These are phyloP conservation scores for Penicillium sp. DNA, from an alignment of 2,329 filamentous ascomycete genomes.

Conservation along the genomic window DNA sequence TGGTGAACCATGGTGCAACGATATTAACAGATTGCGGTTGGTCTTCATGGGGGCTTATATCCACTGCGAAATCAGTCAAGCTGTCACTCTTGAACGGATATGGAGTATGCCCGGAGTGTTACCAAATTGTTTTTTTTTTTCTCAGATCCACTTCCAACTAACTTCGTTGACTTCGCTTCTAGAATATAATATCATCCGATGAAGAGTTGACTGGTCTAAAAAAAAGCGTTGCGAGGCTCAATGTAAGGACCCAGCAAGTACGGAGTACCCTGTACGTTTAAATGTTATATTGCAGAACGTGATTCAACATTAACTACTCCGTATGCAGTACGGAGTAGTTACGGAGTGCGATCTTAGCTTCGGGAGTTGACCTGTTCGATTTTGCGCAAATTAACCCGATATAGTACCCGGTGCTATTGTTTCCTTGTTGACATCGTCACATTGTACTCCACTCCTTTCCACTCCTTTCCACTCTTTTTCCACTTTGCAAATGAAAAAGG, in stretches of 20 bases:
- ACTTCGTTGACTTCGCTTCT: background rate
- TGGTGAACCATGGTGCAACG: slow-evolving; percentile 4
- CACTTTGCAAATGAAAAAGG: slow-evolving; percentile 21
- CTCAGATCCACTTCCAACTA: background rate
- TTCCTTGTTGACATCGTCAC: slow-evolving; percentile 6
- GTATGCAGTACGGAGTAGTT: background rate
- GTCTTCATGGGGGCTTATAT: background rate
- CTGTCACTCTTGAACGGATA: background rate
- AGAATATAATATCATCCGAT: background rate
- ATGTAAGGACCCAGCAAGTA: background rate
- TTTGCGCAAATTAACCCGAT: background rate
- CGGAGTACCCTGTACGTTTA: background rate
- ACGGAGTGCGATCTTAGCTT: background rate
- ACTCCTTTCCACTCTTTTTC: background rate
- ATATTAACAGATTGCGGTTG: background rate
- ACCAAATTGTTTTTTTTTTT: background rate
- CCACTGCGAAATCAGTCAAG: background rate
- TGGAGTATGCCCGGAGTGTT: background rate
- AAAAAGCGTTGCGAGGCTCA: background rate
- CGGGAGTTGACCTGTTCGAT: background rate
- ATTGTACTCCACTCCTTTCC: slow-evolving; percentile 6
- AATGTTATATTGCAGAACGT: background rate
- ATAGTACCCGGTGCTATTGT: background rate
- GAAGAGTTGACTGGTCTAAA: background rate
- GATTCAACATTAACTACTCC: background rate